Percentiles rank a stretch among this genome's conserved stretches.
phyloP scores from a whole-genome alignment of 1,284 basidiomycete species.

The Tremellales sp. region DNA sequence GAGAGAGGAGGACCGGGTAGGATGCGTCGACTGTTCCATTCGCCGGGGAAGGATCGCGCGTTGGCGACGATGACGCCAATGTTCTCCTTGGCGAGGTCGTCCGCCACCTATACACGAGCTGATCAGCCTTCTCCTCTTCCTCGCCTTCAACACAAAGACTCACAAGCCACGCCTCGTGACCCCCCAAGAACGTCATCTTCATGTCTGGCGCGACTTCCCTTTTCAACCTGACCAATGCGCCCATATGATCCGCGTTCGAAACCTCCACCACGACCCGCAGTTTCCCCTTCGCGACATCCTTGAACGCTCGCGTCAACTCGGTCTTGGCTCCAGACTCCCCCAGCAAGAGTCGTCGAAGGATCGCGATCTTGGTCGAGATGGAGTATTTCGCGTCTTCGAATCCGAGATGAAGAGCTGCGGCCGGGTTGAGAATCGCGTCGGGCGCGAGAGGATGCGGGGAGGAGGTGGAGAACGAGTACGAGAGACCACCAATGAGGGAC shows the following conservation, averaged over 20 bases:
- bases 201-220: slow-evolving; percentile 58
- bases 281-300: slow-evolving; percentile 57
- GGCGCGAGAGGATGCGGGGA: slow-evolving; percentile 61
- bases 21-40: slow-evolving; percentile 67
- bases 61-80: slow-evolving; percentile 70
- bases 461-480: slow-evolving; percentile 61
- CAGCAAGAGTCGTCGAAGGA: slow-evolving; percentile 62
- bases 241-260: slow-evolving; percentile 69
- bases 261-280: slow-evolving; percentile 67
- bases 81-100: slow-evolving; percentile 63
- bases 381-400: slow-evolving; percentile 54
- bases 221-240: slow-evolving; percentile 68
- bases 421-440: slow-evolving; percentile 64
- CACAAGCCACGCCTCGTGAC: slow-evolving; percentile 59
- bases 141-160: slow-evolving; percentile 8
- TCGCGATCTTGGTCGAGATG: slow-evolving; percentile 66
- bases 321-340: slow-evolving; percentile 51
- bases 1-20: slow-evolving; percentile 71
- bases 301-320: slow-evolving; percentile 57
- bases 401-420: slow-evolving; percentile 67
- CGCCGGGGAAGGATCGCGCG: slow-evolving; percentile 59
- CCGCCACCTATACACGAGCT: slow-evolving; percentile 55
- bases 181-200: slow-evolving; percentile 60
- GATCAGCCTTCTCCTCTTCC: slow-evolving; percentile 1
- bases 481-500: slow-evolving; percentile 60